Percentiles rank a stretch among this genome's conserved stretches.
Evolutionary conservation across 2,329 filamentous ascomycete genomes (phyloP).

Genomic region (Claviceps sp.): DNA sequence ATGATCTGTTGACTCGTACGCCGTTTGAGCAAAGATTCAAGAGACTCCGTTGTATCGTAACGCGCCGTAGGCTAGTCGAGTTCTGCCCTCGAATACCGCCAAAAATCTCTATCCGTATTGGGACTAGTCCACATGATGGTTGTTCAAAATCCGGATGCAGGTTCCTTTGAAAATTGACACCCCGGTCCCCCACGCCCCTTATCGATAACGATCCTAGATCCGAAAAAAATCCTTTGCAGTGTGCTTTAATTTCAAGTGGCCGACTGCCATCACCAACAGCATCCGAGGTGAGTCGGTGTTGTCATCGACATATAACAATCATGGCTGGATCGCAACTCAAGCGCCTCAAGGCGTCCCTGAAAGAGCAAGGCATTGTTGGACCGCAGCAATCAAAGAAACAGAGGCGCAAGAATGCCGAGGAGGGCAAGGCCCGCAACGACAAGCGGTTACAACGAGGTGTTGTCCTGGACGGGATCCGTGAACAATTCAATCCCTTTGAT

Average conservation of each 20-base stretch:
- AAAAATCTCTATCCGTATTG: conserved; percentile 4
- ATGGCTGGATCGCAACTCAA: conserved; percentile 98
- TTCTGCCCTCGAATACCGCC: conserved; percentile 13
- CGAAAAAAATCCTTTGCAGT: conserved; percentile 2
- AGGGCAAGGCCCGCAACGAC: conserved; percentile 50
- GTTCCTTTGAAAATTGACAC: background rate
- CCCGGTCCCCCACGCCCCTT: background rate
- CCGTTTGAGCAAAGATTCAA: background rate
- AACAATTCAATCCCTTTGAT: conserved; percentile 97
- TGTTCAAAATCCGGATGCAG: background rate
- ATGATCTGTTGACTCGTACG: conserved; percentile 5
- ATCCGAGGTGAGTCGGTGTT: conserved; percentile 2
- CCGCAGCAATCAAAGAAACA: conserved; percentile 94
- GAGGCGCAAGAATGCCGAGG: conserved; percentile 59
- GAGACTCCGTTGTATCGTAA: no score
- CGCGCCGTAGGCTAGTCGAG: background rate
- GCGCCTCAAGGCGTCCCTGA: conserved; percentile 80
- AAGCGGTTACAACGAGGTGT: conserved; percentile 65
- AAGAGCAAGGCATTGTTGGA: conserved; percentile 78
- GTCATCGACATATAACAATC: conserved; percentile 12
- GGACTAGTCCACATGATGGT: background rate
- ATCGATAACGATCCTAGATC: conserved; percentile 7
- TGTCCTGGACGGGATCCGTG: conserved; percentile 74
- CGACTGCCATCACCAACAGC: conserved; percentile 5
- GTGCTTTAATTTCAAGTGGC: background rate